phyloP scores from a whole-genome alignment of 164 flowering plant genomes.

The Umbilicus rupestris region DNA sequence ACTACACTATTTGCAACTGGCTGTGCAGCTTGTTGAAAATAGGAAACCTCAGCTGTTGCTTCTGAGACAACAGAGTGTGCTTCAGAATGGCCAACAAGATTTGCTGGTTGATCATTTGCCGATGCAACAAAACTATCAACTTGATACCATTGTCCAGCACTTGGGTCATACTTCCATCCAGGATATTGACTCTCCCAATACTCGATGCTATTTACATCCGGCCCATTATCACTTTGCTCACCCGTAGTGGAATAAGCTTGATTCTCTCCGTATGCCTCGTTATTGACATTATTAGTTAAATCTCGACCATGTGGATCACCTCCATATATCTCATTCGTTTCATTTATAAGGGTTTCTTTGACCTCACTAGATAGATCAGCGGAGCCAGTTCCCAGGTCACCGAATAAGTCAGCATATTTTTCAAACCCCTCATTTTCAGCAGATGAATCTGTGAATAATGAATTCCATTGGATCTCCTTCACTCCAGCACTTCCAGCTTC shows the following conservation, averaged over 20 bases:
- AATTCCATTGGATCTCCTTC: constrained; percentile 82
- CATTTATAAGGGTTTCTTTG: constrained; percentile 14
- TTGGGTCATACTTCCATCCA: constrained; percentile 73
- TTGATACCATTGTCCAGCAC: constrained; percentile 80
- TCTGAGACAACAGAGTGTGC: constrained; percentile 23
- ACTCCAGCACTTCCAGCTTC: constrained; percentile 32
- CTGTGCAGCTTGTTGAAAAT: constrained; percentile 55
- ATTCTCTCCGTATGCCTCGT: constrained; percentile 19
- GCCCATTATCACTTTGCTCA: constrained; percentile 20
- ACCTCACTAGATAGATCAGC: constrained; percentile 19
- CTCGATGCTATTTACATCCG: constrained; percentile 38
- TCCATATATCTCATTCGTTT: constrained; percentile 12
- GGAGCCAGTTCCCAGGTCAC: constrained; percentile 24
- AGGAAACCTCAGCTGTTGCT: constrained; percentile 42
- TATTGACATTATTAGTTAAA: constrained; percentile 14
- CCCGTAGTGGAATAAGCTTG: constrained; percentile 22
- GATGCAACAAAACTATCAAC: constrained; percentile 36
- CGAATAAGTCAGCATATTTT: constrained; percentile 64
- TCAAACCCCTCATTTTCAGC: constrained; percentile 32
- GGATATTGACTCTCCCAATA: constrained; percentile 79
- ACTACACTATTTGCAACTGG: constrained; percentile 37
- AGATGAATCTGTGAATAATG: constrained; percentile 42
- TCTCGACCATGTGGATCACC: constrained; percentile 12
- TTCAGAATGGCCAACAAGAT: constrained; percentile 14
- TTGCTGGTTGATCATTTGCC: constrained; percentile 20